A percentile compares a stretch with the other conserved stretches of the same genome.
phyloP scores from a whole-genome alignment of 345 rosid species.

The Populus simonii region DNA sequence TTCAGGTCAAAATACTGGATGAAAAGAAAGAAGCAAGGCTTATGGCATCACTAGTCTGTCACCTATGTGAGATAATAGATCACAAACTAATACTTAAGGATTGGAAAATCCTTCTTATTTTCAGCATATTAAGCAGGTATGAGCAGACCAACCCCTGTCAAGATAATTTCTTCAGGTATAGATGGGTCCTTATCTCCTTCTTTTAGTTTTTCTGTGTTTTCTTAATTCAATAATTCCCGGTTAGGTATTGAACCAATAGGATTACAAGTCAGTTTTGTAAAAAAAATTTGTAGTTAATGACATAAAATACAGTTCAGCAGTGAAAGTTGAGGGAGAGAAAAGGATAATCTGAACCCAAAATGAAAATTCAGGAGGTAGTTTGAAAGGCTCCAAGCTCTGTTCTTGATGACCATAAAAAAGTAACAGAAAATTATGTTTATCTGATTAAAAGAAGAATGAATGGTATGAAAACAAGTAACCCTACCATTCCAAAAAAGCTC shows the following conservation, averaged over 20 bases:
- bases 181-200: neutral
- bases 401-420: neutral
- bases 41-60: neutral
- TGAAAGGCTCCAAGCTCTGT: neutral
- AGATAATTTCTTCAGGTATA: neutral
- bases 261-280: neutral
- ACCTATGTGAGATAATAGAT: neutral
- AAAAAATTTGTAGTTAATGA: neutral
- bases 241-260: neutral
- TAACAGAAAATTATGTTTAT: neutral
- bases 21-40: neutral
- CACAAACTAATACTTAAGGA: neutral
- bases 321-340: neutral
- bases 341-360: neutral
- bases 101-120: neutral
- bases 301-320: neutral
- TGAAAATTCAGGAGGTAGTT: neutral
- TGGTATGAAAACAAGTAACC: neutral
- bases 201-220: neutral
- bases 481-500: conserved; percentile 86
- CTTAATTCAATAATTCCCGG: neutral
- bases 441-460: neutral
- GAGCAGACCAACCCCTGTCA: neutral
- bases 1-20: neutral
- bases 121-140: neutral